These are phyloP conservation scores for Yarrowia alimentaria DNA, from an alignment of 805 yeast genomes.

Conservation along the genomic window DNA sequence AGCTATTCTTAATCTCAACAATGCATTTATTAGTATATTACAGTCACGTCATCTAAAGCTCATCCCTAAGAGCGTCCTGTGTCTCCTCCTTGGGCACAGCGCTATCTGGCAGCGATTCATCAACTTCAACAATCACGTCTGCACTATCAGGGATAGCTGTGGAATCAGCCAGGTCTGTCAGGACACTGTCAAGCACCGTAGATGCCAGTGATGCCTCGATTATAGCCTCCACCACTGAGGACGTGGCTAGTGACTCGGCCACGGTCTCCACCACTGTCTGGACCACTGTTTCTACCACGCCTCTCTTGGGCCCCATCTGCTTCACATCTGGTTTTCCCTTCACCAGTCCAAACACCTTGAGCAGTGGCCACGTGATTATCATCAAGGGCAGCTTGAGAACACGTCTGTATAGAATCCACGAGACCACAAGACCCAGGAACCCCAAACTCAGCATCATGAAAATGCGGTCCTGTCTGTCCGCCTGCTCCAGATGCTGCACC, in stretches of 20 bases:
- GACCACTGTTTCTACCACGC: background rate
- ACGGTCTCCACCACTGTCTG: background rate
- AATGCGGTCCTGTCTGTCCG: slow-evolving; percentile 43
- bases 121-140: too few species aligned
- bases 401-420: slow-evolving; percentile 44
- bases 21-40: too few species aligned
- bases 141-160: too few species aligned
- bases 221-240: slow-evolving; percentile 1
- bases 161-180: background rate
- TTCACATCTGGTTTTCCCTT: slow-evolving; percentile 2
- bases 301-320: background rate
- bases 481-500: slow-evolving; percentile 42
- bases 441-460: slow-evolving; percentile 42
- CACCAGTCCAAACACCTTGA: slow-evolving; percentile 32
- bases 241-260: too few species aligned
- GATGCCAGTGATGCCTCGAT: too few species aligned
- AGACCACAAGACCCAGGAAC: slow-evolving; percentile 41
- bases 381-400: slow-evolving; percentile 41
- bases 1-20: too few species aligned
- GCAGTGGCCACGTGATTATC: slow-evolving; percentile 38
- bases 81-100: background rate
- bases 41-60: too few species aligned
- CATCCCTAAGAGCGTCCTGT: background rate
- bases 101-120: slow-evolving; percentile 12
- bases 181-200: background rate